Base-by-base conservation (phyloP, 2,329 filamentous ascomycete species). In the Epichloe baconii region DNA sequence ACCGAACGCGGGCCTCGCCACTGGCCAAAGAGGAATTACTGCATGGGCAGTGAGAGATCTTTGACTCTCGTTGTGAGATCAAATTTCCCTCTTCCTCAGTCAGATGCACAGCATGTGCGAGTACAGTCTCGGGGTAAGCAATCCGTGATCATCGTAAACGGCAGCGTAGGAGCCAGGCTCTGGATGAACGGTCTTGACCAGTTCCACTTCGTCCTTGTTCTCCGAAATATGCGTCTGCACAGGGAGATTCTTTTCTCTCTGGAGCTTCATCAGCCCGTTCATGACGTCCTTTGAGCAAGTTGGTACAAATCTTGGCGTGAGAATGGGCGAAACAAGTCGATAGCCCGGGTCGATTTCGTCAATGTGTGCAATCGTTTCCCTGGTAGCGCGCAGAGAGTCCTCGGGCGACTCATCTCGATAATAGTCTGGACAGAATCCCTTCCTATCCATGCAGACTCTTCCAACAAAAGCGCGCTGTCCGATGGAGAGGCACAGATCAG, bases 381-480 rank as follows among this genome's bases (percentile, higher is more conserved):
- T 65, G 0, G 85, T 85, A 38, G 75, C 75, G 2, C 65, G 58
- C 0, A 88, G 51, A 0, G 81, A 76, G 23, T 74, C 70, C 2
- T 77, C 77, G 0, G 81, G 68, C 15, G 77, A 81, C 52, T 78
- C 77, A 64, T 98, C 93, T 21, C 82, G 77, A 70, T 97, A 97
- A 70, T 84, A 86, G 1, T 78, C 75, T 0, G 90, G 90, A 38
- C 81, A 83, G 4, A 85, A 68, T 0, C 69, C 65, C 0, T 66
- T 65, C 34, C 77, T 76, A 65, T 97, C 88, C 93, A 98, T 97
- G 72, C 90, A 96, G n/a, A 94, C 87, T 41, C 93, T 78, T 35
- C 93, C 93, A 41, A 98, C 79, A 57, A 97, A 86, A 6, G 93
- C 93, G 49, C 93, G 77, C 69, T 98, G 93, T 44, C 93, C 93